A percentile compares a stretch with the other conserved stretches of the same genome.
Conservation (phyloP, 2,329 filamentous ascomycete genomes). For the Pseudogymnoascus sp. region DNA sequence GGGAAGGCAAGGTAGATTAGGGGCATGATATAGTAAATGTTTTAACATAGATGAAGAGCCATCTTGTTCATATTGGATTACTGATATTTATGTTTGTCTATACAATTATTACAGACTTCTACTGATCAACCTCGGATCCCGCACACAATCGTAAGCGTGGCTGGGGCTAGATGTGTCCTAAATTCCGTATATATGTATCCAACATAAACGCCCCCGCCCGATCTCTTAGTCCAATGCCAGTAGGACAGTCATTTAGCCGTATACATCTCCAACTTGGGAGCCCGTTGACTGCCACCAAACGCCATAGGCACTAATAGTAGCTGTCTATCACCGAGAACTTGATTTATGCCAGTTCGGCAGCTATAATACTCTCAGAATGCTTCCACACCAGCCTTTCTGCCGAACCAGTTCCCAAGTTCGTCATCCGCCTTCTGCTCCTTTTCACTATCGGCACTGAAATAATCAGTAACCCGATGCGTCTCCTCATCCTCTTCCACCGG, state of each 20-base stretch:
- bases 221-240: no score
- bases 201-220: no score
- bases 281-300: no score
- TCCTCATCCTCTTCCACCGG: slow-evolving; percentile 63
- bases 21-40: not conserved
- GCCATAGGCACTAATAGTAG: no score
- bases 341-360: not conserved
- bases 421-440: slow-evolving; percentile 28
- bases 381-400: slow-evolving; percentile 31
- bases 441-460: slow-evolving; percentile 40
- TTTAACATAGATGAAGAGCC: not conserved
- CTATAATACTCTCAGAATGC: slow-evolving; percentile 21
- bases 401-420: slow-evolving; percentile 78
- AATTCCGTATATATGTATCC: not conserved
- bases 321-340: not conserved
- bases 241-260: no score
- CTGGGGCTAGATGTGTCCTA: not conserved
- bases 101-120: not conserved
- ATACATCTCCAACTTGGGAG: no score
- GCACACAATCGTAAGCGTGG: not conserved
- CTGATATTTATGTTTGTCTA: not conserved
- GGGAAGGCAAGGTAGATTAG: not conserved
- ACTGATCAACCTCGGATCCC: not conserved
- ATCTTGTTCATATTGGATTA: not conserved
- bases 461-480: slow-evolving; percentile 65